These are phyloP conservation scores for Xylaria sp. DNA, from an alignment of 495 filamentous ascomycete species.

Conservation along the genomic window DNA sequence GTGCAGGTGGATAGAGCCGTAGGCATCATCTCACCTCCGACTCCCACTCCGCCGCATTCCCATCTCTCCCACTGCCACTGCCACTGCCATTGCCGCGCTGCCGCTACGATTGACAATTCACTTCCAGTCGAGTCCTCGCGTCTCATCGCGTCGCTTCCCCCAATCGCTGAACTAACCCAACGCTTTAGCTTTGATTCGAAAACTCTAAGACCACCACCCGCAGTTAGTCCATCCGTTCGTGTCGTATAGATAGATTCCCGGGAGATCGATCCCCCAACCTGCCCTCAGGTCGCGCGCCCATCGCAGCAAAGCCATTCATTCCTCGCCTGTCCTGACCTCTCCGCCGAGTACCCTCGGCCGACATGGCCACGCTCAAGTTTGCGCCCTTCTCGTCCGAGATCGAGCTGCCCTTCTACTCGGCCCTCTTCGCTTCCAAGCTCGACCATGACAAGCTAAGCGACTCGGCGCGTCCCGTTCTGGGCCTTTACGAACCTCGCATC, in stretches of 20 bases:
- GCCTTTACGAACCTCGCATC: constrained; percentile 83
- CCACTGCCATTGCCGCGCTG: no score
- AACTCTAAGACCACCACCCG: background rate
- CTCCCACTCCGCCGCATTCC: background rate
- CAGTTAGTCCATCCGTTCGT: background rate
- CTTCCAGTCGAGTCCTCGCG: background rate
- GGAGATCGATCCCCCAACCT: background rate
- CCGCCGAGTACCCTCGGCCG: constrained; percentile 6
- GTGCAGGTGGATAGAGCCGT: background rate
- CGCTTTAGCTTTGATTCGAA: background rate
- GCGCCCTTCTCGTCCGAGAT: constrained; percentile 91
- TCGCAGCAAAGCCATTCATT: background rate
- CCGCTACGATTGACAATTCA: background rate
- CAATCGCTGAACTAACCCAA: background rate
- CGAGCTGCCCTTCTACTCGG: constrained; percentile 91
- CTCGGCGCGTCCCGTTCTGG: constrained; percentile 84
- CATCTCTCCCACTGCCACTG: background rate
- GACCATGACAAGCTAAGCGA: constrained; percentile 96
- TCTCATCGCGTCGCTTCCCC: background rate
- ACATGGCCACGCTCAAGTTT: constrained; percentile 61
- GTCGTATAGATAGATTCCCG: background rate
- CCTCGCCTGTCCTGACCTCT: background rate
- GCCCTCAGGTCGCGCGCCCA: background rate
- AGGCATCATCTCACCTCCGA: constrained; percentile 16
- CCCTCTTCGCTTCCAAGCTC: constrained; percentile 87